phyloP scores from a whole-genome alignment of 805 yeast genomes.

The Zygoascus ofunaensis region DNA sequence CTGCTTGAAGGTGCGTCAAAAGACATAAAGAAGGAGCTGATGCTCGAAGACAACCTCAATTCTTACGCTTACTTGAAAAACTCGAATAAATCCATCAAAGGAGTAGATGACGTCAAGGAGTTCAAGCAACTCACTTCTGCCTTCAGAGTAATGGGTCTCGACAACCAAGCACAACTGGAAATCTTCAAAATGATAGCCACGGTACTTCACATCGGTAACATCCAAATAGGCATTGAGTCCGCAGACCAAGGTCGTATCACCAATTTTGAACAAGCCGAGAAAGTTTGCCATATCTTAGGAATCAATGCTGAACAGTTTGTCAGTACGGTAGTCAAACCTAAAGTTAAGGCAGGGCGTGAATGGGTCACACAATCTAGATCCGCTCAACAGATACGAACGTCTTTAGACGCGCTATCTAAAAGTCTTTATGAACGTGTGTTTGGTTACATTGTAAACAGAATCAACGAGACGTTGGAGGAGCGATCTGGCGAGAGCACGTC shows the following conservation, averaged over 20 bases:
- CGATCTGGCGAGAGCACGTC: conserved; percentile 31
- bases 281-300: conserved; percentile 56
- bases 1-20: conserved; percentile 59
- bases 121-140: conserved; percentile 57
- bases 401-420: conserved; percentile 82
- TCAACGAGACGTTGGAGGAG: conserved; percentile 55
- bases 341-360: conserved; percentile 87
- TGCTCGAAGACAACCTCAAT: conserved; percentile 38
- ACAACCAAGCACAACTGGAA: conserved; percentile 40
- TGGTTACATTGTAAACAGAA: conserved; percentile 62
- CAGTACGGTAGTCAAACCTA: conserved; percentile 62
- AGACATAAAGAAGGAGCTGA: conserved; percentile 27
- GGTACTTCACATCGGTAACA: conserved; percentile 78
- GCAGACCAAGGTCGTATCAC: conserved; percentile 69
- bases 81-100: conserved; percentile 49
- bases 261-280: conserved; percentile 42
- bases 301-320: conserved; percentile 45
- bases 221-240: conserved; percentile 54
- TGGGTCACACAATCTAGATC: conserved; percentile 70
- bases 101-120: conserved; percentile 68
- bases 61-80: conserved; percentile 50
- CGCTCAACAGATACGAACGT: conserved; percentile 67
- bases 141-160: conserved; percentile 64
- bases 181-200: conserved; percentile 63
- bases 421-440: conserved; percentile 78